Evolutionary conservation across 2,329 filamentous ascomycete species (phyloP).

Genomic region (Stemphylium beticola): DNA sequence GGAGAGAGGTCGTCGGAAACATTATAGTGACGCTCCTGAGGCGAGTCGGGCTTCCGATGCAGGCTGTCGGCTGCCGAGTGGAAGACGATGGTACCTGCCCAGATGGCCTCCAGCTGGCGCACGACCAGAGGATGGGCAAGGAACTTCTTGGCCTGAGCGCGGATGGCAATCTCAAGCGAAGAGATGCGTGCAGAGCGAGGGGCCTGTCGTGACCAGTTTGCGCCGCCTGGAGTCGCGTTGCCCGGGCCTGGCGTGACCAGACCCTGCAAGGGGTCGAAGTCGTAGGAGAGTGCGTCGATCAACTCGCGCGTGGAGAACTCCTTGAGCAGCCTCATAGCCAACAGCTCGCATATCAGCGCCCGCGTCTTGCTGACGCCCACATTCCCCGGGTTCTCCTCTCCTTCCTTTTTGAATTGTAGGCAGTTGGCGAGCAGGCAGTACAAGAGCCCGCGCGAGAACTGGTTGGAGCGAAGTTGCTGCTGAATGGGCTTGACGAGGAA

Average conservation of each 20-base stretch:
- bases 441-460: constrained; percentile 84
- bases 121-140: constrained; percentile 90
- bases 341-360: constrained; percentile 85
- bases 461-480: constrained; percentile 80
- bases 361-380: constrained; percentile 83
- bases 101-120: constrained; percentile 94
- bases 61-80: constrained; percentile 86
- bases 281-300: constrained; percentile 92
- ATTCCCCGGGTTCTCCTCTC: constrained; percentile 79
- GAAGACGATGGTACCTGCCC: constrained; percentile 94
- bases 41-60: constrained; percentile 65
- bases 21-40: constrained; percentile 28
- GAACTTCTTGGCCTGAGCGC: constrained; percentile 90
- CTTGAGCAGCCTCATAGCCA: constrained; percentile 87
- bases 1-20: constrained; percentile 36
- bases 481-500: constrained; percentile 96
- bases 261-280: constrained; percentile 91
- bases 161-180: constrained; percentile 89
- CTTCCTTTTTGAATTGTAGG: constrained; percentile 90
- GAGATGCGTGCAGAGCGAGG: constrained; percentile 76
- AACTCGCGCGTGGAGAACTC: constrained; percentile 89
- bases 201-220: constrained; percentile 31
- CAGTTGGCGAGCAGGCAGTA: constrained; percentile 94
- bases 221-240: constrained; percentile 31
- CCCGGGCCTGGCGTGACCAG: constrained; percentile 60